Conservation (phyloP, 2,329 filamentous ascomycete genomes). For the Talaromyces sp. region DNA sequence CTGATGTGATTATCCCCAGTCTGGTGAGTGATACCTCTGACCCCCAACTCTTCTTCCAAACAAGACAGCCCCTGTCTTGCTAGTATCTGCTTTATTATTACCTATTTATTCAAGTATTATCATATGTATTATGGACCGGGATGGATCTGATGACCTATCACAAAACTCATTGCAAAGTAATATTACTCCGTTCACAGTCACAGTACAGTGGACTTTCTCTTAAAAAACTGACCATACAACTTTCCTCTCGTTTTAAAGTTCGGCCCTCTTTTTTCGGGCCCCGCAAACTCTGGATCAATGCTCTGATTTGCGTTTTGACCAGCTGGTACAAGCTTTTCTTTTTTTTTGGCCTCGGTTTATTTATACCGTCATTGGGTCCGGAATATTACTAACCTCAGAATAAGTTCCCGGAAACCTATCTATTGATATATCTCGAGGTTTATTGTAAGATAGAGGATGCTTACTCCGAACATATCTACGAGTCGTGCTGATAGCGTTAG, state of each 20-base stretch:
- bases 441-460: neutral
- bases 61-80: neutral
- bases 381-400: neutral
- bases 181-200: neutral
- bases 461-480: neutral
- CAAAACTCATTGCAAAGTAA: neutral
- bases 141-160: neutral
- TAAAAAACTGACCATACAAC: neutral
- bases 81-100: neutral
- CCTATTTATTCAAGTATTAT: neutral
- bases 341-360: neutral
- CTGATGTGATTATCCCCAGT: neutral
- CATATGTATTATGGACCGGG: neutral
- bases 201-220: neutral
- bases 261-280: neutral
- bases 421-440: neutral
- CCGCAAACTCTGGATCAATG: neutral
- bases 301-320: neutral
- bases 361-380: neutral
- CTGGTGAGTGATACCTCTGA: neutral
- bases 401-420: neutral
- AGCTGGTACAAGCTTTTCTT: neutral
- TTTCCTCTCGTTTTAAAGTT: neutral
- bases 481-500: neutral
- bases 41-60: neutral